Evolutionary conservation across 164 flowering plant species (phyloP).

Genomic region (Warburgia ugandensis): DNA sequence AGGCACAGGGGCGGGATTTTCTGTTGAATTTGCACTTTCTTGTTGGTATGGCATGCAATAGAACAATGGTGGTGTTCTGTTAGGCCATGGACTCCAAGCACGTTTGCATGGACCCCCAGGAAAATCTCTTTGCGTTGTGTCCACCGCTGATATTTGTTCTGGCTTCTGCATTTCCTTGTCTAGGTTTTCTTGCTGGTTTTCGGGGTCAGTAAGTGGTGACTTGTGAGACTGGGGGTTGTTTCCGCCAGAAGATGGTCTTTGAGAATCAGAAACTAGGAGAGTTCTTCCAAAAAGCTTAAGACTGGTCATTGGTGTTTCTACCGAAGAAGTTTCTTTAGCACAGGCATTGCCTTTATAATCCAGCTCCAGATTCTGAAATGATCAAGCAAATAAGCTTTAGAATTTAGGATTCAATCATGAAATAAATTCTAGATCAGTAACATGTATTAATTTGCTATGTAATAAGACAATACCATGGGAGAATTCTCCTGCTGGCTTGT

Average conservation of each 20-base stretch:
- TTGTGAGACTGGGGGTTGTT: slow-evolving; percentile 7
- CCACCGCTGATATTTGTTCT: slow-evolving; percentile 6
- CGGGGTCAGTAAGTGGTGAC: slow-evolving; percentile 8
- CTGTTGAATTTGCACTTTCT: slow-evolving; percentile 10
- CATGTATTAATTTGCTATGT: neutral
- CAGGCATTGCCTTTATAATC: slow-evolving; percentile 11
- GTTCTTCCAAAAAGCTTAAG: slow-evolving; percentile 71
- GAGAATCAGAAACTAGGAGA: slow-evolving; percentile 37
- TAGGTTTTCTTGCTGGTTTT: slow-evolving; percentile 9
- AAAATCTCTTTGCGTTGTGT: slow-evolving; percentile 4
- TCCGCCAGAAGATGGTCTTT: slow-evolving; percentile 22
- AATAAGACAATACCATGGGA: slow-evolving; percentile 22
- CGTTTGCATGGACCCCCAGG: neutral
- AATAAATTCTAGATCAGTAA: neutral
- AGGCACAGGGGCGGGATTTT: slow-evolving; percentile 16
- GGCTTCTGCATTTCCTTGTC: slow-evolving; percentile 13
- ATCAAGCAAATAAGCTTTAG: neutral
- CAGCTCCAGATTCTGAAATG: slow-evolving; percentile 24
- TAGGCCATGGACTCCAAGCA: slow-evolving; percentile 17
- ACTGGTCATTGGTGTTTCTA: slow-evolving; percentile 26
- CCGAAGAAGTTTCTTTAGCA: slow-evolving; percentile 15
- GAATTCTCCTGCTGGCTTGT: slow-evolving; percentile 18
- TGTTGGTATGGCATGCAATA: slow-evolving; percentile 21
- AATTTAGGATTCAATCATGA: too few relatives aligned
- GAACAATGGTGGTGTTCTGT: slow-evolving; percentile 10